Conservation (phyloP, 805 yeast genomes). For the Pichia deserticola region DNA sequence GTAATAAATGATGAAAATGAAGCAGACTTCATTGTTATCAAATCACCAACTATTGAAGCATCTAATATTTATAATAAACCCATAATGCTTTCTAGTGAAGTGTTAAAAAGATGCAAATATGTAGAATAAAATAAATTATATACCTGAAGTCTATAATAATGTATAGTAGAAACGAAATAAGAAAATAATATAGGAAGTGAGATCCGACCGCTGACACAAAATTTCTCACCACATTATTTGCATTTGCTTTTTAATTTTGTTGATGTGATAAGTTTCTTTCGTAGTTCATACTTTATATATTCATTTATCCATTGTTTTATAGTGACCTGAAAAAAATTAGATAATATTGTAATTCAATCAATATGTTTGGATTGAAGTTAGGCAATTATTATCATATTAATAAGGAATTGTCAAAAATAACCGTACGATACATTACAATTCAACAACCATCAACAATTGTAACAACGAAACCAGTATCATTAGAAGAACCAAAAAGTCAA, state of each 20-base stretch:
- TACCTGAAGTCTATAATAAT: not conserved
- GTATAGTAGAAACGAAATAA: no score
- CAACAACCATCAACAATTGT: conserved; percentile 12
- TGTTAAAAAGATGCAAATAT: not conserved
- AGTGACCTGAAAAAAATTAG: no score
- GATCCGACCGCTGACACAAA: no score
- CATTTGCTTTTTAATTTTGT: no score
- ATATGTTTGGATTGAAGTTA: not conserved
- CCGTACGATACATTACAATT: conserved; percentile 13
- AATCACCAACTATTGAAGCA: not conserved
- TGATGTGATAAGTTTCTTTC: no score
- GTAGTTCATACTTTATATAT: no score
- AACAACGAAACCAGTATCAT: conserved; percentile 8
- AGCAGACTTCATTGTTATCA: not conserved
- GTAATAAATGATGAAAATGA: not conserved
- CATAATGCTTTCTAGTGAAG: not conserved
- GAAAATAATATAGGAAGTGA: no score
- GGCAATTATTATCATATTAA: not conserved
- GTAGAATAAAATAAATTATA: no score
- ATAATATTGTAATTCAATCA: no score
- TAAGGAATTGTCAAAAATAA: not conserved
- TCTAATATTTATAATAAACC: not conserved
- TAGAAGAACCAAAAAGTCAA: conserved; percentile 3
- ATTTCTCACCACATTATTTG: no score
- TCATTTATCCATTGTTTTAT: no score